A percentile compares a stretch with the other conserved stretches of the same genome.
These are phyloP conservation scores for Penicillium arizonense DNA, from an alignment of 495 filamentous ascomycete genomes.

Conservation along the genomic window DNA sequence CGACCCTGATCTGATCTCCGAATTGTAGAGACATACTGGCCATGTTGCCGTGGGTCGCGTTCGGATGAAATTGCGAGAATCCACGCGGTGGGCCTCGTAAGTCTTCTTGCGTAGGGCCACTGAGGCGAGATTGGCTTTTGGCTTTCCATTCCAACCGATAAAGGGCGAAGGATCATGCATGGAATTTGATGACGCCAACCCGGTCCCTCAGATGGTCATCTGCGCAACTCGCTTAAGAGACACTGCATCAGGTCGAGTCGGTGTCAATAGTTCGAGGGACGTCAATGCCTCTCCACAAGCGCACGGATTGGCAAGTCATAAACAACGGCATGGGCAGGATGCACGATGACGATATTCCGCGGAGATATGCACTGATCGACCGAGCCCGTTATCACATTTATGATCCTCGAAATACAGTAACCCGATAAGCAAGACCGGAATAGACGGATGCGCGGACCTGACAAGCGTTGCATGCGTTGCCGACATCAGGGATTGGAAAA, in stretches of 20 bases:
- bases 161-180: neutral
- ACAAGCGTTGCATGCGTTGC: slow-evolving; percentile 6
- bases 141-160: slow-evolving; percentile 17
- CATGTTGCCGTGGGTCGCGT: neutral
- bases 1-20: slow-evolving; percentile 19
- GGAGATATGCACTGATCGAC: slow-evolving; percentile 4
- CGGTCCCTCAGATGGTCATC: slow-evolving; percentile 9
- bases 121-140: slow-evolving; percentile 5
- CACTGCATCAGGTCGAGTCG: neutral
- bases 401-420: neutral
- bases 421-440: slow-evolving; percentile 1
- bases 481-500: slow-evolving; percentile 1
- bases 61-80: slow-evolving; percentile 1
- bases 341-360: neutral
- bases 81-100: slow-evolving; percentile 4
- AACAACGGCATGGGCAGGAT: neutral
- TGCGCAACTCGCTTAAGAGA: slow-evolving; percentile 8
- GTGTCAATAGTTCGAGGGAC: neutral
- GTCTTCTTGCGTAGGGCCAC: slow-evolving; percentile 2
- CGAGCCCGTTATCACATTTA: neutral
- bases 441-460: slow-evolving; percentile 3
- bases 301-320: neutral
- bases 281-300: neutral
- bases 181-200: neutral
- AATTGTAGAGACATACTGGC: slow-evolving; percentile 3